Evolutionary conservation across 495 filamentous ascomycete genomes (phyloP).

Genomic region (Lindgomyces ingoldianus): DNA sequence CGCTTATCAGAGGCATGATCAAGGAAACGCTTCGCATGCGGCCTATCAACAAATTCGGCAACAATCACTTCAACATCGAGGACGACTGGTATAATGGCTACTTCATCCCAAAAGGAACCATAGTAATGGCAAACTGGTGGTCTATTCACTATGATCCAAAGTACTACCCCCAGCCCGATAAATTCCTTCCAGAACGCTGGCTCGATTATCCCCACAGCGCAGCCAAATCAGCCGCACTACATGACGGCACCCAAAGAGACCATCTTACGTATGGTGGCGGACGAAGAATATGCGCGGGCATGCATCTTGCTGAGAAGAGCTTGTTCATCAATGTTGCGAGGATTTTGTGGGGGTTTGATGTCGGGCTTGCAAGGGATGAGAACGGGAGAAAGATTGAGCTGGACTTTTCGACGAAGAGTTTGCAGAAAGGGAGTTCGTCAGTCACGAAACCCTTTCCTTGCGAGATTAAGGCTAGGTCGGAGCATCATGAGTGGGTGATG

Average conservation of each 20-base stretch:
- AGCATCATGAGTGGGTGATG: background rate
- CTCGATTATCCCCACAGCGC: conserved; percentile 40
- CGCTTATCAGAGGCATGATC: conserved; percentile 9
- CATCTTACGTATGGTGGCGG: conserved; percentile 18
- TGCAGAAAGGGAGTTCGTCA: conserved; percentile 10
- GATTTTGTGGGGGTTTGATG: conserved; percentile 28
- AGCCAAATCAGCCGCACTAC: background rate
- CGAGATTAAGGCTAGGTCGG: background rate
- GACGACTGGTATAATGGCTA: conserved; percentile 30
- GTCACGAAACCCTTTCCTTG: conserved; percentile 11
- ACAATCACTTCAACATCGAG: conserved; percentile 3
- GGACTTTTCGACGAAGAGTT: conserved; percentile 15
- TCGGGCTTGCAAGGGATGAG: background rate
- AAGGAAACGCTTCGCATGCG: conserved; percentile 24
- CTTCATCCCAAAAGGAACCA: conserved; percentile 24
- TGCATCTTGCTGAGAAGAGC: conserved; percentile 23
- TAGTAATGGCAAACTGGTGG: conserved; percentile 45
- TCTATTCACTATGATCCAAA: conserved; percentile 53
- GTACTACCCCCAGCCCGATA: conserved; percentile 55
- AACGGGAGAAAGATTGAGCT: background rate
- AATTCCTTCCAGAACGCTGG: conserved; percentile 57
- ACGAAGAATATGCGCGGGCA: conserved; percentile 26
- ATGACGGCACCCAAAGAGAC: background rate
- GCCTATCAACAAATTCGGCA: conserved; percentile 5
- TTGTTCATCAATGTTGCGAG: conserved; percentile 19